Evolutionary conservation across 2,329 filamentous ascomycete species (phyloP).

Genomic region (Dactylonectria estremocensis): DNA sequence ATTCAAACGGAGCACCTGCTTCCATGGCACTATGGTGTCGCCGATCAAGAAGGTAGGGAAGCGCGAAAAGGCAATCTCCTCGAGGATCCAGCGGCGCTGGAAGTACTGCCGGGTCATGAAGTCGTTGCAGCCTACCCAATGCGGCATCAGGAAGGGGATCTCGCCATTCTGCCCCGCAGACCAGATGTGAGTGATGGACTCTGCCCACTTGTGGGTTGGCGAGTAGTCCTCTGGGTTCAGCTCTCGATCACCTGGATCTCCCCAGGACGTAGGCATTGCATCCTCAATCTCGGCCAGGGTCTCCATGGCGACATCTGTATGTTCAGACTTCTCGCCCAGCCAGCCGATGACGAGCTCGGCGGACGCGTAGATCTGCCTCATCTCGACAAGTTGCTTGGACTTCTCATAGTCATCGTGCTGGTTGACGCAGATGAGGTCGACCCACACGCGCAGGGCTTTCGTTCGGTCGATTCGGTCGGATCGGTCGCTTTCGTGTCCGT

Average conservation of each 20-base stretch:
- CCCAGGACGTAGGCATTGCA: conserved; percentile 51
- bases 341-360: conserved; percentile 54
- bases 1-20: conserved; percentile 53
- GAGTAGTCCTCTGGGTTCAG: conserved; percentile 54
- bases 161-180: conserved; percentile 40
- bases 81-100: conserved; percentile 55
- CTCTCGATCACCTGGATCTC: conserved; percentile 53
- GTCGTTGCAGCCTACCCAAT: conserved; percentile 44
- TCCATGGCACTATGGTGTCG: conserved; percentile 55
- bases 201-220: conserved; percentile 51
- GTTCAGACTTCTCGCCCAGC: conserved; percentile 49
- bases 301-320: conserved; percentile 47
- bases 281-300: conserved; percentile 49
- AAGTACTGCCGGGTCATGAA: conserved; percentile 54
- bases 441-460: conserved; percentile 49
- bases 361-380: conserved; percentile 49
- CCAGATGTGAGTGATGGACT: conserved; percentile 44
- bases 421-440: conserved; percentile 52
- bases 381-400: conserved; percentile 46
- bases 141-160: conserved; percentile 42
- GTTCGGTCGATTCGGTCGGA: conserved; percentile 15
- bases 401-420: conserved; percentile 48
- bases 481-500: conserved; percentile 33
- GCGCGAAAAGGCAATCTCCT: conserved; percentile 53
- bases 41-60: conserved; percentile 53